Evolutionary conservation across 305 asterid genomes (phyloP), one percentile per base, ranked within the genome.

Genomic region (Solanum hybrid): DNA sequence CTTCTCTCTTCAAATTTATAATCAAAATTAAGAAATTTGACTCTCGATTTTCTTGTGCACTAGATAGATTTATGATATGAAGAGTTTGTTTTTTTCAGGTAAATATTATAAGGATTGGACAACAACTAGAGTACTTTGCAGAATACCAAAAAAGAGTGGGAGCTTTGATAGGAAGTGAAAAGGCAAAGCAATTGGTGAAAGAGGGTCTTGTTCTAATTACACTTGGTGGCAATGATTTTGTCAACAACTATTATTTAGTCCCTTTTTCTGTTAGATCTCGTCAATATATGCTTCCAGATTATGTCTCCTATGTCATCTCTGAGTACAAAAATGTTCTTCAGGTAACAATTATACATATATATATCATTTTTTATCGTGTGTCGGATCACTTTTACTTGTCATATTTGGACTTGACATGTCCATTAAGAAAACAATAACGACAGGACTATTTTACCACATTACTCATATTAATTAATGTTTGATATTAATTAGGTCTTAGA

Each of bases 191-290:
- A 80, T 76, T 93, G 4, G 95, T 95, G 91, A 79, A 84, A 1
- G 93, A 92, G 6, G 91, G 96, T 9, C 88, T 95, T 24, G 93
- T 94, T 6, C 91, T 94, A 20, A 91, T 95, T 0, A 94, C 97
- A 13, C 82, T 95, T n/a, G 97, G 98, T 4, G 98, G 98, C 46
- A 95, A 95, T 75, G 98, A 95, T 90, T 95, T 95, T 86, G 98
- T 95, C 13, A 95, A 95, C 88, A 95, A 95, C 37, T 95, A 95
- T 10, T 95, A 89, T 88, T 93, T 95, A 92, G 88, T 94, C 31
- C 97, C 98, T 26, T 89, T 37, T 42, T 94, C 96, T 2, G 16
- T 86, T 10, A 93, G 97, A 88, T 93, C 98, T 66, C 94, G 88
- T 16, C 95, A 95, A 34, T 95, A 89, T 51, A 32, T 94, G 71